Conservation (phyloP, 1,284 basidiomycete genomes). For the Hemileia vastatrix region DNA sequence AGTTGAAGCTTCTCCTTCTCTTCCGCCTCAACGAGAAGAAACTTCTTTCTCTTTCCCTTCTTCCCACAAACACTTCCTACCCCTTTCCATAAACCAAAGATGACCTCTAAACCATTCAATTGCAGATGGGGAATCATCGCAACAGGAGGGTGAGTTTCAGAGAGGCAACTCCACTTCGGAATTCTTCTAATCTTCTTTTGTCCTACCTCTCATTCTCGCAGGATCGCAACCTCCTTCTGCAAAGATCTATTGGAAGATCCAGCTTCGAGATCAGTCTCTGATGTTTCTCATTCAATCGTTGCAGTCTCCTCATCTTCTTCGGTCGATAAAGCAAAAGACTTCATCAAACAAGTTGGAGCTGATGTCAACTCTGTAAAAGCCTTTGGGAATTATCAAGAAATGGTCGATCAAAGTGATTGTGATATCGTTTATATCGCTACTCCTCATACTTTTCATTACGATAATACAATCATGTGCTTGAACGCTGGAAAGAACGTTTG, state of each 20-base stretch:
- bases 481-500: slow-evolving; percentile 71
- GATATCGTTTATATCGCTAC: slow-evolving; percentile 55
- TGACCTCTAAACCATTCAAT: no score
- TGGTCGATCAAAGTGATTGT: slow-evolving; percentile 60
- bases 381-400: slow-evolving; percentile 66
- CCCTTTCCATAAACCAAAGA: no score
- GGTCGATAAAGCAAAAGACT: slow-evolving; percentile 59
- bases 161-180: no score
- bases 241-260: slow-evolving; percentile 45
- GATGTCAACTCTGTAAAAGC: slow-evolving; percentile 54
- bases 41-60: no score
- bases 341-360: slow-evolving; percentile 51
- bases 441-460: slow-evolving; percentile 74
- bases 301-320: slow-evolving; percentile 67
- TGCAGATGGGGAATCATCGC: no score
- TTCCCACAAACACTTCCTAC: no score
- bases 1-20: no score
- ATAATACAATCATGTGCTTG: slow-evolving; percentile 64
- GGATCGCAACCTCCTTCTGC: slow-evolving; percentile 45
- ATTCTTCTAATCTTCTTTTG: neutral
- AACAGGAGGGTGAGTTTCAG: no score
- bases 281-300: slow-evolving; percentile 64
- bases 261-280: slow-evolving; percentile 53
- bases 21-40: no score
- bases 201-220: no score